Evolutionary conservation across 371 early-diverging fungal genomes (phyloP).

Genomic region (Caulochytrium protostelioides): DNA sequence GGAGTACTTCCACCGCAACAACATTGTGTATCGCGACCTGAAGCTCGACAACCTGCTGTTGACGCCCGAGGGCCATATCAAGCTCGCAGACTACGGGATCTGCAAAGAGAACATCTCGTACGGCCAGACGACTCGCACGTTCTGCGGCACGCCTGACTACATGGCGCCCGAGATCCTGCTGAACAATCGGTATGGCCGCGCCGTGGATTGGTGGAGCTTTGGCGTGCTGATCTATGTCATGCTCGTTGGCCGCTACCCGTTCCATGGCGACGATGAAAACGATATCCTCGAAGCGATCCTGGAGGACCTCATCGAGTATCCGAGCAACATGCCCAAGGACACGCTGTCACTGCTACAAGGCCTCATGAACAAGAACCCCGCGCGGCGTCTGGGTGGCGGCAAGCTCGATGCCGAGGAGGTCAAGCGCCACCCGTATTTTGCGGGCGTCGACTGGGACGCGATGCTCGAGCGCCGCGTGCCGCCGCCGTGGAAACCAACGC

Average conservation of each 20-base stretch:
- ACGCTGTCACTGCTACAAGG: constrained; percentile 14
- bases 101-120: constrained; percentile 38
- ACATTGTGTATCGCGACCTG: constrained; percentile 39
- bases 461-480: constrained; percentile 15
- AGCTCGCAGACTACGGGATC: constrained; percentile 51
- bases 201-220: constrained; percentile 47
- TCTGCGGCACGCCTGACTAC: constrained; percentile 54
- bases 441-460: constrained; percentile 28
- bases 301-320: constrained; percentile 76
- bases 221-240: constrained; percentile 48
- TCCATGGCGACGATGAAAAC: constrained; percentile 80
- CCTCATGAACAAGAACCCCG: constrained; percentile 23
- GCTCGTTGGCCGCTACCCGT: constrained; percentile 51
- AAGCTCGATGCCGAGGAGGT: constrained; percentile 28
- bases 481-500: constrained; percentile 27
- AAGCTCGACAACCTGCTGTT: constrained; percentile 29
- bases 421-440: constrained; percentile 30
- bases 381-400: constrained; percentile 25
- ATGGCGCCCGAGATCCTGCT: constrained; percentile 48
- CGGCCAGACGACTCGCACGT: constrained; percentile 25
- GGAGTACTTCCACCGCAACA: constrained; percentile 37
- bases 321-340: constrained; percentile 47
- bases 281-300: constrained; percentile 87
- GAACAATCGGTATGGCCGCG: constrained; percentile 26
- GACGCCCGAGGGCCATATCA: constrained; percentile 29